Evolutionary conservation across 2,329 filamentous ascomycete genomes (phyloP).

Genomic region (Colletotrichum cuscutae): DNA sequence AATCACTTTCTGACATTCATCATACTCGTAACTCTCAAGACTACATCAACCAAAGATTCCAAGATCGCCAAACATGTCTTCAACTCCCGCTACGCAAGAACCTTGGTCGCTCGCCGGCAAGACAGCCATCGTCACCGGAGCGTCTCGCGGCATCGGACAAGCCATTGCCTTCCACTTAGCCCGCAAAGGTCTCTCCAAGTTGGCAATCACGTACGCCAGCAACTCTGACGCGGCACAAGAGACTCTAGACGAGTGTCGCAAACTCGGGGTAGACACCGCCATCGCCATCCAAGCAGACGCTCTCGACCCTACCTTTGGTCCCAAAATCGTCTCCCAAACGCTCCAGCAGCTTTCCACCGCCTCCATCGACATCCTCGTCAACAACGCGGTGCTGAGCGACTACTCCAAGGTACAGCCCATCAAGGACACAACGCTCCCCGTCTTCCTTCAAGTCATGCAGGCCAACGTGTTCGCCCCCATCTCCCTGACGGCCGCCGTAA

Average conservation of each 20-base stretch:
- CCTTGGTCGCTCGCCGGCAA: not conserved
- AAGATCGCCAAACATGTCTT: no score
- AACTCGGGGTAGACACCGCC: not conserved
- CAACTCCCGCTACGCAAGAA: not conserved
- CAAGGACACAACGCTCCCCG: not conserved
- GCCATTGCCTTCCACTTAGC: not conserved
- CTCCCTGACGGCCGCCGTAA: constrained; percentile 43
- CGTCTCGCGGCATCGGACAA: not conserved
- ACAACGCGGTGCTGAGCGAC: constrained; percentile 9
- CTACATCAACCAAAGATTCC: no score
- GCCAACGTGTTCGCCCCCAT: constrained; percentile 34
- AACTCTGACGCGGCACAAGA: not conserved
- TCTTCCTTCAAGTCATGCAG: constrained; percentile 13
- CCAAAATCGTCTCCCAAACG: not conserved
- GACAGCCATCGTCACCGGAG: not conserved
- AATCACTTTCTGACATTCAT: no score
- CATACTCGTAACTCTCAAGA: no score
- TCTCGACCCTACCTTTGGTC: constrained; percentile 2
- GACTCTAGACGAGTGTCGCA: not conserved
- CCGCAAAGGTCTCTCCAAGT: not conserved
- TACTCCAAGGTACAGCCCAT: not conserved
- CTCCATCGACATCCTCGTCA: constrained; percentile 20
- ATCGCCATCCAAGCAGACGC: not conserved
- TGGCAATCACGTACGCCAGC: not conserved
- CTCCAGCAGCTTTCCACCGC: not conserved